phyloP scores from a whole-genome alignment of 2,329 filamentous ascomycete species.

The Aspergillus sp. region DNA sequence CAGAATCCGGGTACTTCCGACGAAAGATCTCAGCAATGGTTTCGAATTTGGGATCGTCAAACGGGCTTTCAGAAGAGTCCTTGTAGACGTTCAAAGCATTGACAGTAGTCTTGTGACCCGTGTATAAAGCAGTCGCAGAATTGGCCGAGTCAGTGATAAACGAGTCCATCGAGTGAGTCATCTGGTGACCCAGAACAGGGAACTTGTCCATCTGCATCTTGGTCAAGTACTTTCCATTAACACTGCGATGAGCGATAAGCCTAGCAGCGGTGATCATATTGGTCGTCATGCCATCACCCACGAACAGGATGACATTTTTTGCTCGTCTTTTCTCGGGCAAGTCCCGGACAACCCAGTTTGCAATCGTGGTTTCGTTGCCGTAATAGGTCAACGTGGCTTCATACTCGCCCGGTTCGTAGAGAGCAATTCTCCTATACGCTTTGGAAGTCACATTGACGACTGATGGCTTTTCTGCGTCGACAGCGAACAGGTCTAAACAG shows the following conservation, averaged over 20 bases:
- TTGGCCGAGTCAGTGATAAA: slow-evolving; percentile 88
- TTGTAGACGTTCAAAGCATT: slow-evolving; percentile 79
- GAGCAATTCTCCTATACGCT: slow-evolving; percentile 68
- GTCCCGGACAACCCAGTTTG: slow-evolving; percentile 72
- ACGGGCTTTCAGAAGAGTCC: slow-evolving; percentile 67
- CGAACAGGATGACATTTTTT: slow-evolving; percentile 83
- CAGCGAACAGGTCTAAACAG: slow-evolving; percentile 65
- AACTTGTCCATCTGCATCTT: slow-evolving; percentile 76
- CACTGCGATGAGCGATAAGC: slow-evolving; percentile 72
- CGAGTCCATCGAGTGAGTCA: slow-evolving; percentile 79
- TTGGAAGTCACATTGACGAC: slow-evolving; percentile 77
- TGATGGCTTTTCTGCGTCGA: slow-evolving; percentile 64
- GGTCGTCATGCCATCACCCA: slow-evolving; percentile 62
- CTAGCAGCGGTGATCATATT: slow-evolving; percentile 61
- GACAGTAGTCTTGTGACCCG: slow-evolving; percentile 77
- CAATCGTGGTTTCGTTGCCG: slow-evolving; percentile 64
- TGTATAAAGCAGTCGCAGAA: slow-evolving; percentile 75
- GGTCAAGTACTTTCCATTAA: slow-evolving; percentile 80
- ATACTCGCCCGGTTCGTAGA: slow-evolving; percentile 77
- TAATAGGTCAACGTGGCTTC: slow-evolving; percentile 73
- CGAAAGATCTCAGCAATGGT: slow-evolving; percentile 69
- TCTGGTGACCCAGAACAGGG: slow-evolving; percentile 80
- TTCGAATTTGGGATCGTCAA: slow-evolving; percentile 84
- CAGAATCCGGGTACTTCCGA: slow-evolving; percentile 58
- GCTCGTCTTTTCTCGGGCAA: slow-evolving; percentile 65